Evolutionary conservation across 495 filamentous ascomycete genomes (phyloP).

Genomic region (Chaetomium tenue): DNA sequence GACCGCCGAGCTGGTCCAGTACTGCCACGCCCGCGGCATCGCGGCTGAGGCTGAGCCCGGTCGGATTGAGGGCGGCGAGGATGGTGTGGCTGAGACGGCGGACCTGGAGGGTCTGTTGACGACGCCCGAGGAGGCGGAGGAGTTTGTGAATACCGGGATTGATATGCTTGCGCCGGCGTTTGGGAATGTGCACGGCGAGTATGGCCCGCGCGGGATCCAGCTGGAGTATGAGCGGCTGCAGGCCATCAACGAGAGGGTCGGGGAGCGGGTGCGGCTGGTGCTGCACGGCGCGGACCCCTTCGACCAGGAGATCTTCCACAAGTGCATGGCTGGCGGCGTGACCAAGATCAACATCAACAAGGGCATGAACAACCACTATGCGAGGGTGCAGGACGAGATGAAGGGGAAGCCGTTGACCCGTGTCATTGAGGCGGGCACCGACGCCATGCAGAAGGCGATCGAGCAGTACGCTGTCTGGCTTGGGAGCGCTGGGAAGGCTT

Average conservation of each 20-base stretch:
- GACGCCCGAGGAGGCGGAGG: conserved; percentile 70
- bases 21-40: conserved; percentile 73
- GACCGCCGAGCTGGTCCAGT: conserved; percentile 66
- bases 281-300: conserved; percentile 80
- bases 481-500: conserved; percentile 63
- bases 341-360: conserved; percentile 83
- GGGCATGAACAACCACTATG: conserved; percentile 71
- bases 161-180: conserved; percentile 83
- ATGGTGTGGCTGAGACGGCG: conserved; percentile 73
- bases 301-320: conserved; percentile 62
- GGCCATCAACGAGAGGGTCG: conserved; percentile 60
- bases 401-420: conserved; percentile 65
- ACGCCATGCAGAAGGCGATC: conserved; percentile 70
- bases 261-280: conserved; percentile 63
- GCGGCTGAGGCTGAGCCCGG: conserved; percentile 79
- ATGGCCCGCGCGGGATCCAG: conserved; percentile 70
- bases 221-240: conserved; percentile 69
- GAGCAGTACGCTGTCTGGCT: conserved; percentile 73
- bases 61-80: conserved; percentile 80
- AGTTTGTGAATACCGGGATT: conserved; percentile 76
- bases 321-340: conserved; percentile 69
- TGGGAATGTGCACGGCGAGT: conserved; percentile 83
- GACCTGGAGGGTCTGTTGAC: conserved; percentile 74
- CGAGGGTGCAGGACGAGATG: conserved; percentile 63
- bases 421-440: conserved; percentile 69